Conservation (phyloP, 192 early-diverging fungal species). For the Globomyces pollinis-pini region DNA sequence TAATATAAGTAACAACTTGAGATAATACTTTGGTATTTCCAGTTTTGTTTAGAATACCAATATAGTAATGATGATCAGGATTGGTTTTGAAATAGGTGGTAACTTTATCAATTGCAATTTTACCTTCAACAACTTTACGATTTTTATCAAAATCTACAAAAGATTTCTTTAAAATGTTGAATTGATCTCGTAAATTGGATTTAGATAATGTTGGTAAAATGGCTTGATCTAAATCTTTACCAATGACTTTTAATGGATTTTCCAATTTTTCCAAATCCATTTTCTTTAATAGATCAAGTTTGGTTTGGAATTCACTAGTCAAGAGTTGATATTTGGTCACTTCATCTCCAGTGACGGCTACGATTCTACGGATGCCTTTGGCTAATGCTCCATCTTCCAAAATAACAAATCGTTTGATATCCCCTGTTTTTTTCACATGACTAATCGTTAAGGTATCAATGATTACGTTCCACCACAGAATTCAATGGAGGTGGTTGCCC, state of each 20-base stretch:
- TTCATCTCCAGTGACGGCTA: constrained; percentile 89
- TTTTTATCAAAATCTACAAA: constrained; percentile 88
- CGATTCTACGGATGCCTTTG: constrained; percentile 93
- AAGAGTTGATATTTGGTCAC: constrained; percentile 60
- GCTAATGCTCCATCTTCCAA: constrained; percentile 88
- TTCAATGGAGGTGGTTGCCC: constrained; percentile 82
- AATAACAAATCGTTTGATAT: constrained; percentile 79
- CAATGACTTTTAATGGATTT: constrained; percentile 65
- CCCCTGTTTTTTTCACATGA: constrained; percentile 81
- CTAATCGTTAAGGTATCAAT: constrained; percentile 20
- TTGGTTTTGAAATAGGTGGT: constrained; percentile 63
- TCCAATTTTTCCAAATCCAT: constrained; percentile 63
- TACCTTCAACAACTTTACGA: constrained; percentile 72
- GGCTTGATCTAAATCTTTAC: constrained; percentile 72
- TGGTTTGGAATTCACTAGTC: constrained; percentile 61
- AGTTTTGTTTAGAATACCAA: constrained; percentile 58
- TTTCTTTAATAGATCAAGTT: constrained; percentile 50
- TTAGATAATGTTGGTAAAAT: constrained; percentile 74
- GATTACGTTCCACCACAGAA: constrained; percentile 96
- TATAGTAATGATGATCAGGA: constrained; percentile 49
- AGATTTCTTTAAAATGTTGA: constrained; percentile 66
- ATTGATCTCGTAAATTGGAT: constrained; percentile 61
- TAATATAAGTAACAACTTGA: constrained; percentile 70
- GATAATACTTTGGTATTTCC: constrained; percentile 79
- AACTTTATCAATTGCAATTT: constrained; percentile 71